Evolutionary conservation across 2,329 filamentous ascomycete genomes (phyloP).

Genomic region (Aspergillus phoenicis): DNA sequence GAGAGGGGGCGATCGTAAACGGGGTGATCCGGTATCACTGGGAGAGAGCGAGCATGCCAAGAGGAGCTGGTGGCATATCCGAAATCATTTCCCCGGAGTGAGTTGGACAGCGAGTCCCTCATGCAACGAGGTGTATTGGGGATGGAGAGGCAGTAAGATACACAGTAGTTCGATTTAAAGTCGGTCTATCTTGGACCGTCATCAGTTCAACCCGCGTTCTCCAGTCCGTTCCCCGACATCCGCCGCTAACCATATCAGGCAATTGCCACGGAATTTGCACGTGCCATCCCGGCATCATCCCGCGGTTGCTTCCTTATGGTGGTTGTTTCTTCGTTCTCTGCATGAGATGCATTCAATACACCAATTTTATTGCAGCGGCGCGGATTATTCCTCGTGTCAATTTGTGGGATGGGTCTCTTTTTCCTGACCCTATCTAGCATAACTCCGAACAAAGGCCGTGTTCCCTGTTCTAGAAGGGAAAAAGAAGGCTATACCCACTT

Average conservation of each 20-base stretch:
- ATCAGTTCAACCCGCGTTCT: neutral
- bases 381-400: no score
- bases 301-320: neutral
- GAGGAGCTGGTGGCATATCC: neutral
- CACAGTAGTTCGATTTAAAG: no score
- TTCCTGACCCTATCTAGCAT: no score
- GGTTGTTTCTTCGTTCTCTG: no score
- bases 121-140: constrained; percentile 1
- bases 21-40: neutral
- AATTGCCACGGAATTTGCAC: neutral
- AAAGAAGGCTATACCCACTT: no score
- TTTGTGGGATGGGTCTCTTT: no score
- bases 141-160: neutral
- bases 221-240: neutral
- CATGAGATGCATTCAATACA: no score
- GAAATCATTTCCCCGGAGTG: neutral
- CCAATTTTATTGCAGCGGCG: no score
- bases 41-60: neutral
- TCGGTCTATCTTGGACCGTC: neutral
- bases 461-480: no score
- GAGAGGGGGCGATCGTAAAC: neutral
- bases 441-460: no score
- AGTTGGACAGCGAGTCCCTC: constrained; percentile 4
- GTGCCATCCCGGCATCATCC: neutral
- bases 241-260: neutral